These are phyloP conservation scores for Penicillium coprophilum DNA, from an alignment of 495 filamentous ascomycete species.

Conservation along the genomic window DNA sequence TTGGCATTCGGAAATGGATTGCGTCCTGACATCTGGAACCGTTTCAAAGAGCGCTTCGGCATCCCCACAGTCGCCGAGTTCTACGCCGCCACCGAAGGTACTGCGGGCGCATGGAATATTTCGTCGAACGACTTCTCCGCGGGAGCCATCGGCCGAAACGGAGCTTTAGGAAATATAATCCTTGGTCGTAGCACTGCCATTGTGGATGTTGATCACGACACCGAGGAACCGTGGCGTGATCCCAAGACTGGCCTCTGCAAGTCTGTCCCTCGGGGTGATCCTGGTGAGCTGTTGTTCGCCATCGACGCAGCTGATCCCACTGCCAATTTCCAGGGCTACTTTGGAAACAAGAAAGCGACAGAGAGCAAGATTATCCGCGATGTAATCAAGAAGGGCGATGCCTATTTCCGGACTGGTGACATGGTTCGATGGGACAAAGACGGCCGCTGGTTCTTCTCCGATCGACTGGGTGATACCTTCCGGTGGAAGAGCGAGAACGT, in stretches of 20 bases:
- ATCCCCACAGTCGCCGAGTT: slow-evolving; percentile 83
- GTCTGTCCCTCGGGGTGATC: slow-evolving; percentile 56
- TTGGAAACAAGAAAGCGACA: slow-evolving; percentile 71
- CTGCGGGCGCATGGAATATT: slow-evolving; percentile 69
- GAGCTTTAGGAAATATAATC: slow-evolving; percentile 57
- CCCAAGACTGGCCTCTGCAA: slow-evolving; percentile 72
- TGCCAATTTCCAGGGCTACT: slow-evolving; percentile 82
- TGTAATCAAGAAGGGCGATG: slow-evolving; percentile 78
- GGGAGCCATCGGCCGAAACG: slow-evolving; percentile 81
- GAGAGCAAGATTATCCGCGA: slow-evolving; percentile 75
- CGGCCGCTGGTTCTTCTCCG: slow-evolving; percentile 78
- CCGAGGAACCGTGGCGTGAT: slow-evolving; percentile 68
- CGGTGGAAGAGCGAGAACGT: slow-evolving; percentile 97
- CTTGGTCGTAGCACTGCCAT: slow-evolving; percentile 53
- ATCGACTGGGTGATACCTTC: slow-evolving; percentile 92
- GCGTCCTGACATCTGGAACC: slow-evolving; percentile 87
- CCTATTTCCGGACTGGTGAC: slow-evolving; percentile 85
- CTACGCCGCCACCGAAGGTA: slow-evolving; percentile 85
- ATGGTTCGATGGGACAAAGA: slow-evolving; percentile 69
- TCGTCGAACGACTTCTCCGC: slow-evolving; percentile 70
- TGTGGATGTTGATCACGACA: slow-evolving; percentile 71
- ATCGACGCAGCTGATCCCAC: slow-evolving; percentile 66
- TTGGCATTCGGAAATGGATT: slow-evolving; percentile 91
- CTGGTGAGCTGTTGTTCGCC: slow-evolving; percentile 77
- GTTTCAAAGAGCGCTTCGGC: slow-evolving; percentile 83